Conservation (phyloP, 192 early-diverging fungal genomes). For the Mortierella hygrophila region DNA sequence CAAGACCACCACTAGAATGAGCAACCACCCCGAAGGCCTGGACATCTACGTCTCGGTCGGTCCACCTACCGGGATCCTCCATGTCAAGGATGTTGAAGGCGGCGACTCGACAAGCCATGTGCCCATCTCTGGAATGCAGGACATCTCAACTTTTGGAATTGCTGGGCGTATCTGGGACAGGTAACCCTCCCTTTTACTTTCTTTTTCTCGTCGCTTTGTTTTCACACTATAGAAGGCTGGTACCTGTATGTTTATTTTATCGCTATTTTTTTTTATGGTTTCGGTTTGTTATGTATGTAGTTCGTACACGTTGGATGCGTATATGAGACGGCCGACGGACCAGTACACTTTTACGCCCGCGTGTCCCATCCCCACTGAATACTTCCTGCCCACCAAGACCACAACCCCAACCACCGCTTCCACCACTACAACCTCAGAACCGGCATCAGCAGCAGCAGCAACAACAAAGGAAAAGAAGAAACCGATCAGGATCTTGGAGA, state of each 20-base stretch:
- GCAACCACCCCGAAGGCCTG: constrained; percentile 36
- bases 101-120: constrained; percentile 6
- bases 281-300: constrained; percentile 21
- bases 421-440: background rate
- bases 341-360: constrained; percentile 35
- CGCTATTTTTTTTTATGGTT: background rate
- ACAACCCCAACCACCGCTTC: background rate
- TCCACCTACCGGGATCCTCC: constrained; percentile 16
- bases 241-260: background rate
- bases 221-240: no score
- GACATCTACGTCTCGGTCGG: constrained; percentile 35
- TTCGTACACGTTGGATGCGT: constrained; percentile 61
- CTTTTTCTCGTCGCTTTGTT: background rate
- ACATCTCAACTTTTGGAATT: constrained; percentile 61
- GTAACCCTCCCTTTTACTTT: constrained; percentile 26
- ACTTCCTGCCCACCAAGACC: constrained; percentile 35
- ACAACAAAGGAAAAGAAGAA: background rate
- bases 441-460: background rate
- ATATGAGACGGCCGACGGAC: constrained; percentile 44
- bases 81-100: background rate
- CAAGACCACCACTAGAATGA: constrained; percentile 16
- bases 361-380: constrained; percentile 57
- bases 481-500: constrained; percentile 58
- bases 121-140: constrained; percentile 45
- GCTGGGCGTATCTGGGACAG: constrained; percentile 69